phyloP scores from a whole-genome alignment of 768 basidiomycete genomes.

The Pleurotus tuoliensis region DNA sequence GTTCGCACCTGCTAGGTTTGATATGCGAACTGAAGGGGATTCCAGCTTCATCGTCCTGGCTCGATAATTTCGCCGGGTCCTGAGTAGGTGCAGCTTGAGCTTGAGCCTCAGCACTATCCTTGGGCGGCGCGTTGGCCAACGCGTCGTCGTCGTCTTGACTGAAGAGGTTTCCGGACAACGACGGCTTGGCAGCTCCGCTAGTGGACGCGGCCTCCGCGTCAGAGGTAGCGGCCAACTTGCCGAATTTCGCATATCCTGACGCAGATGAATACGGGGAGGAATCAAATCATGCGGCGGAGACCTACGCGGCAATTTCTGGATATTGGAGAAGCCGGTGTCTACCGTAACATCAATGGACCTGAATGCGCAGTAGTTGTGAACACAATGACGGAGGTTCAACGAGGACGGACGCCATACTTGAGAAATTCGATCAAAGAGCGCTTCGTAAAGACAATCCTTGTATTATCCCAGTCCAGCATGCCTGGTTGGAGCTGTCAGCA shows the following conservation, averaged over 20 bases:
- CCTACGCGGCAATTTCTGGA: slow-evolving; percentile 72
- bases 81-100: background rate
- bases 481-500: slow-evolving; percentile 33
- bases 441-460: slow-evolving; percentile 77
- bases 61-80: background rate
- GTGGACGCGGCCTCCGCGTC: slow-evolving; percentile 9
- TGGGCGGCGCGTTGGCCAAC: slow-evolving; percentile 51
- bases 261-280: too few species aligned
- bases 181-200: background rate
- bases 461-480: slow-evolving; percentile 78
- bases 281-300: background rate
- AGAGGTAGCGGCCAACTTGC: slow-evolving; percentile 37
- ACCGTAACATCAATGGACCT: slow-evolving; percentile 75
- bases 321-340: slow-evolving; percentile 71
- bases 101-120: slow-evolving; percentile 4
- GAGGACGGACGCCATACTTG: slow-evolving; percentile 41
- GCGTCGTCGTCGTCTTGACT: slow-evolving; percentile 51
- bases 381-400: background rate
- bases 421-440: slow-evolving; percentile 73
- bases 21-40: slow-evolving; percentile 31
- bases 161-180: slow-evolving; percentile 33
- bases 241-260: slow-evolving; percentile 69
- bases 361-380: slow-evolving; percentile 10
- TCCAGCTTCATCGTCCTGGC: slow-evolving; percentile 18
- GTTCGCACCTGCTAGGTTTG: slow-evolving; percentile 48